Percentiles rank a stretch among this genome's conserved stretches.
phyloP scores from a whole-genome alignment of 345 rosid species.

The Eucalyptus camaldulensis region DNA sequence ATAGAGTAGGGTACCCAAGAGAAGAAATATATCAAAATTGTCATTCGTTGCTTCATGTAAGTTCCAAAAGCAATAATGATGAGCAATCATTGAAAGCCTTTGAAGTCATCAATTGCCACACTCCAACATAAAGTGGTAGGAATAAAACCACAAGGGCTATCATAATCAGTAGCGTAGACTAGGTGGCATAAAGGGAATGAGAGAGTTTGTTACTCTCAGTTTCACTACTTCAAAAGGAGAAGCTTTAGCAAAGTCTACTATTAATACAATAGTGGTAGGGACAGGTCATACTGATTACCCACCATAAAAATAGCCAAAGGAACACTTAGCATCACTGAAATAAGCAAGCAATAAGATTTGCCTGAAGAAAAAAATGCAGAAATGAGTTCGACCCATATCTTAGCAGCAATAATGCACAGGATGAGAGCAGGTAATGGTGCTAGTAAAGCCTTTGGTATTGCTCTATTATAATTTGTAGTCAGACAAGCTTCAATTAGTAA shows the following conservation, averaged over 20 bases:
- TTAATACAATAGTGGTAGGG: conserved; percentile 2
- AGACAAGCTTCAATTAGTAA: neutral
- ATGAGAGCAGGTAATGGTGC: neutral
- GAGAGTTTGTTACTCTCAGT: neutral
- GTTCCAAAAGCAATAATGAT: neutral
- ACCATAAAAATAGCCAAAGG: neutral
- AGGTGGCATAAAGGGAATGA: neutral
- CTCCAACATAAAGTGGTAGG: neutral
- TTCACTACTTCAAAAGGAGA: neutral
- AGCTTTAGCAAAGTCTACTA: neutral
- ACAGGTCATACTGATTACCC: neutral
- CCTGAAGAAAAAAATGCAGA: neutral
- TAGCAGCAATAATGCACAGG: neutral
- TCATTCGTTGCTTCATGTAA: neutral
- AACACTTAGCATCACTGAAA: neutral
- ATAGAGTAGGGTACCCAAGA: neutral
- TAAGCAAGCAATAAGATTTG: neutral
- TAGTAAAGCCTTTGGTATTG: neutral
- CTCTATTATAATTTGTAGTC: neutral
- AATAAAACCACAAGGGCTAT: neutral
- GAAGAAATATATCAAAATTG: neutral
- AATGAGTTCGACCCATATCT: neutral
- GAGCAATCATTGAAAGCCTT: neutral
- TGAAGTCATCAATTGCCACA: neutral
- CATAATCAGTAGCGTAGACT: neutral